Conservation (phyloP, 2,329 filamentous ascomycete species). For the Pseudogymnoascus pannorum region DNA sequence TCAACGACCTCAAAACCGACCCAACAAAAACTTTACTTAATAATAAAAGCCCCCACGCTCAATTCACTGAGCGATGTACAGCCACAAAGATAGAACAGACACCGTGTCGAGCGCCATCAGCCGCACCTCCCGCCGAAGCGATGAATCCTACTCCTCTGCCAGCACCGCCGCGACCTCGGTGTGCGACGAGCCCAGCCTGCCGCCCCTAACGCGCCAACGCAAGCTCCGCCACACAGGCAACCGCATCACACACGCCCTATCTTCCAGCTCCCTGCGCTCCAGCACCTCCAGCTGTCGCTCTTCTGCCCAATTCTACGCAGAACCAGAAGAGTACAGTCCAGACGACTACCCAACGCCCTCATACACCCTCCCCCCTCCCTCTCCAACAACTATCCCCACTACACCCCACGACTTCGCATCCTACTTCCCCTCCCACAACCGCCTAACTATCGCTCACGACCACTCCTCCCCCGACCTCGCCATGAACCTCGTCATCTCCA, state of each 20-base stretch:
- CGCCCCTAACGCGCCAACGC: conserved; percentile 18
- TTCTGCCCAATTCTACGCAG: conserved; percentile 42
- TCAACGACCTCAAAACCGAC: not conserved
- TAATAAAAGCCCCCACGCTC: not conserved
- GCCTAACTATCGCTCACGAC: conserved; percentile 79
- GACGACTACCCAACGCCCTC: conserved; percentile 27
- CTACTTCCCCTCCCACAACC: conserved; percentile 78
- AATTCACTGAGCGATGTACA: not conserved
- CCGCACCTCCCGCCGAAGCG: conserved; percentile 36
- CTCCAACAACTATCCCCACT: conserved; percentile 63
- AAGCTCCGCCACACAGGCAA: conserved; percentile 14
- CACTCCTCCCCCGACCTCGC: conserved; percentile 86
- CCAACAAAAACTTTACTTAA: not conserved
- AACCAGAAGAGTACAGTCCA: conserved; percentile 34
- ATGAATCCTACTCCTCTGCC: conserved; percentile 34
- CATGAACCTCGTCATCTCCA: conserved; percentile 91
- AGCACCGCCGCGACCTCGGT: conserved; percentile 43
- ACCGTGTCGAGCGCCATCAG: conserved; percentile 29
- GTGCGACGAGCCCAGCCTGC: conserved; percentile 27
- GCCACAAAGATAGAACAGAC: conserved; percentile 16
- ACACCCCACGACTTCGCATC: conserved; percentile 75
- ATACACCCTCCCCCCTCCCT: conserved; percentile 56
- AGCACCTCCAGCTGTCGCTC: conserved; percentile 24
- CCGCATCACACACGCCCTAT: conserved; percentile 13
- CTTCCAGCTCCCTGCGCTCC: conserved; percentile 20